These are phyloP conservation scores for Urochloa ruziziensis DNA, from an alignment of 176 grass and related monocot species.

Conservation along the genomic window DNA sequence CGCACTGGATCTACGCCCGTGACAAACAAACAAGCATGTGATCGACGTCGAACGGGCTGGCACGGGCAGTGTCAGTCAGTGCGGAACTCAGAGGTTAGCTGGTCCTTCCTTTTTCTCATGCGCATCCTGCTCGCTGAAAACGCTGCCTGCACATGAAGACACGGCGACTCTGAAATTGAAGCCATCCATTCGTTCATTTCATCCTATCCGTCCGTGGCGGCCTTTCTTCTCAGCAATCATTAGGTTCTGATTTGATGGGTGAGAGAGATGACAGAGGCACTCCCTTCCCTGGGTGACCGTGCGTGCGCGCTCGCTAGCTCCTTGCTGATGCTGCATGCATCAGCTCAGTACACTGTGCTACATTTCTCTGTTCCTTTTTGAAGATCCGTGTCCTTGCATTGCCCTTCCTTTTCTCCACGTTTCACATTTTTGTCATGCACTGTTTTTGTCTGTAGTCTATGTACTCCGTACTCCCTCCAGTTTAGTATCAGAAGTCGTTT, in stretches of 20 bases:
- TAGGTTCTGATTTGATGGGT: slow-evolving; percentile 46
- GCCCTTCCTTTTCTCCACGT: not conserved
- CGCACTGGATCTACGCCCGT: not conserved
- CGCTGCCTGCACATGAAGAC: not conserved
- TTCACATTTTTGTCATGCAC: not conserved
- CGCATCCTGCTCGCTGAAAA: not conserved
- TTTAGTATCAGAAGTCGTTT: too few relatives aligned
- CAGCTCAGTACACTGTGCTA: too few relatives aligned
- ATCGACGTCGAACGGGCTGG: not conserved
- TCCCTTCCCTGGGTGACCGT: slow-evolving; percentile 11
- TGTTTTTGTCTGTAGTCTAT: not conserved
- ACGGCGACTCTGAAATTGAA: not conserved
- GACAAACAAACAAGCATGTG: not conserved
- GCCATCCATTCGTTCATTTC: not conserved
- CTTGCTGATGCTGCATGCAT: not conserved
- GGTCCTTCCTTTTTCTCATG: not conserved
- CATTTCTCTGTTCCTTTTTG: not conserved
- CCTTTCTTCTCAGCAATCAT: slow-evolving; percentile 48
- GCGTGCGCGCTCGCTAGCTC: too few relatives aligned
- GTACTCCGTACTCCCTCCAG: too few relatives aligned
- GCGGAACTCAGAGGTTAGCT: not conserved
- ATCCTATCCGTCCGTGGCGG: not conserved
- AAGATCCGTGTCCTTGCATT: not conserved
- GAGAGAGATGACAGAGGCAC: not conserved
- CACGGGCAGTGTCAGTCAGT: too few relatives aligned